Evolutionary conservation across 345 rosid species (phyloP).

Genomic region (Bruguiera sexangula): DNA sequence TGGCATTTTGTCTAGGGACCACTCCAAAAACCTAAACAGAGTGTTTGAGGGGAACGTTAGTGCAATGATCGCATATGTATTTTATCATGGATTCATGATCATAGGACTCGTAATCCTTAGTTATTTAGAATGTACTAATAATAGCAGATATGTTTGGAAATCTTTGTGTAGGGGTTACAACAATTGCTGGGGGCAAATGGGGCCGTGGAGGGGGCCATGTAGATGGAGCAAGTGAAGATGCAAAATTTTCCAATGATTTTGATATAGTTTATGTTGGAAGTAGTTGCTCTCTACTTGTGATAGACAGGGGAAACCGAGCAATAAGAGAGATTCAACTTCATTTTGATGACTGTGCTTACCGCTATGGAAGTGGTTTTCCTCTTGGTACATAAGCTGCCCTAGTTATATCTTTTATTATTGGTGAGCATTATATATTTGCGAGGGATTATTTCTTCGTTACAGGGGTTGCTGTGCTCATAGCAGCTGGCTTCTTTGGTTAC

Average conservation of each 20-base stretch:
- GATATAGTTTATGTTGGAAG: slow-evolving; percentile 95
- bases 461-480: slow-evolving; percentile 93
- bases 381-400: slow-evolving; percentile 45
- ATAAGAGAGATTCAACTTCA: slow-evolving; percentile 96
- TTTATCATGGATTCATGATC: too few relatives aligned
- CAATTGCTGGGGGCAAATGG: slow-evolving; percentile 95
- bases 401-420: neutral
- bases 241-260: slow-evolving; percentile 90
- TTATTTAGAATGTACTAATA: neutral
- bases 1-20: neutral
- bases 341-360: slow-evolving; percentile 98
- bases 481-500: slow-evolving; percentile 92
- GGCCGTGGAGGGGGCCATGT: slow-evolving; percentile 77
- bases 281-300: slow-evolving; percentile 92
- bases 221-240: slow-evolving; percentile 99
- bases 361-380: slow-evolving; percentile 91
- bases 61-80: neutral
- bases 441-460: slow-evolving; percentile 28
- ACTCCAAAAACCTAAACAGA: neutral
- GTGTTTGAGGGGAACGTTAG: neutral
- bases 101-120: too few relatives aligned
- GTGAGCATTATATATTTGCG: slow-evolving; percentile 4
- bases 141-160: slow-evolving; percentile 14
- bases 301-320: slow-evolving; percentile 91
- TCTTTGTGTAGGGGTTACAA: slow-evolving; percentile 68